A percentile compares a stretch with the other conserved stretches of the same genome.
These are phyloP conservation scores for Coemansia sp. DNA, from an alignment of 371 early-diverging fungal species.

Conservation along the genomic window DNA sequence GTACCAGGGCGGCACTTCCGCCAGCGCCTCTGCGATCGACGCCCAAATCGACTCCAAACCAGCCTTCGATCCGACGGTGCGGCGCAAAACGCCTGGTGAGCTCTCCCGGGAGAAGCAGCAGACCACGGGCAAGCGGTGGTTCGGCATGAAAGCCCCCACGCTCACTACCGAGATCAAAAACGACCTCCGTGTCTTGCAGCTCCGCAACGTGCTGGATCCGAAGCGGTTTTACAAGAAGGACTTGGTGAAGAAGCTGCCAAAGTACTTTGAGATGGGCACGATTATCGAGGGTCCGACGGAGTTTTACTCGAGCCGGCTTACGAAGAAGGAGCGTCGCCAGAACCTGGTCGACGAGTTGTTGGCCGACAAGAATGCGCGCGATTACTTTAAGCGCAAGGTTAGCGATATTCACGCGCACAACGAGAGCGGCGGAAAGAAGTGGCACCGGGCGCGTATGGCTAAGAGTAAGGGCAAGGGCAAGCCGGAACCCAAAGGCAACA, in stretches of 20 bases:
- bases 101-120: conserved; percentile 58
- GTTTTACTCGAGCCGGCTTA: conserved; percentile 80
- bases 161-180: conserved; percentile 86
- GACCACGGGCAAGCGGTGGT: conserved; percentile 83
- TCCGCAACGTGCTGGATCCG: conserved; percentile 88
- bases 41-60: background rate
- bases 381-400: conserved; percentile 84
- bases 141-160: conserved; percentile 84
- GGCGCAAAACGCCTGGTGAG: conserved; percentile 19
- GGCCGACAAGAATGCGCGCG: conserved; percentile 67
- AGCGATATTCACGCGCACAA: conserved; percentile 69
- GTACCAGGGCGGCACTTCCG: background rate
- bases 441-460: conserved; percentile 56
- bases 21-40: background rate
- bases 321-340: conserved; percentile 78
- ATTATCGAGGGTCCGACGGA: conserved; percentile 88
- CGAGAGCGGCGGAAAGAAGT: conserved; percentile 62
- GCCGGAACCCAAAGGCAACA: background rate
- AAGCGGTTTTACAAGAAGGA: conserved; percentile 90
- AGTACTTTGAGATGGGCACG: conserved; percentile 92
- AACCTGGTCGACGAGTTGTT: conserved; percentile 88
- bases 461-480: conserved; percentile 12
- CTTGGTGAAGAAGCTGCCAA: conserved; percentile 67
- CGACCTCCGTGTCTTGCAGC: conserved; percentile 81
- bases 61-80: conserved; percentile 34